phyloP scores from a whole-genome alignment of 1,284 basidiomycete genomes.

The Naganishia sp. region DNA sequence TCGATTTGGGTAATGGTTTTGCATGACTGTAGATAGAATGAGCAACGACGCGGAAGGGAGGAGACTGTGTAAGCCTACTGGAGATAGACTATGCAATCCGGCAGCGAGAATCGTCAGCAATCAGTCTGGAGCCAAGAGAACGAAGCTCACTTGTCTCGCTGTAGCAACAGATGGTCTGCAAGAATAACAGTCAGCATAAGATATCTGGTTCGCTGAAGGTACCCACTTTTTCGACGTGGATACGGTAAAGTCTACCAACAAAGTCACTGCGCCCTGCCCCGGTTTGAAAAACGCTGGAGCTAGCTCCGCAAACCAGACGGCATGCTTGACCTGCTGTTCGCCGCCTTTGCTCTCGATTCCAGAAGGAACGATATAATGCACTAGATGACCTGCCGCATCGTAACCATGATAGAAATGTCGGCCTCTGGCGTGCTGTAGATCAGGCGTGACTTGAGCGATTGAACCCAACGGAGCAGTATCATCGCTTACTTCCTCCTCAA shows the following conservation, averaged over 20 bases:
- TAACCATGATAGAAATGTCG: conserved; percentile 29
- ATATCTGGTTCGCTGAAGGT: too few species aligned
- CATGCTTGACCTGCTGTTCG: conserved; percentile 30
- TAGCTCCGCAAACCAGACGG: conserved; percentile 31
- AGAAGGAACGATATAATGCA: conserved; percentile 26
- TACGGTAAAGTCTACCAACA: conserved; percentile 25
- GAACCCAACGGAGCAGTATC: too few species aligned
- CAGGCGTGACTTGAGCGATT: not conserved
- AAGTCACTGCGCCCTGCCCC: conserved; percentile 15
- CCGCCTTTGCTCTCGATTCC: conserved; percentile 18
- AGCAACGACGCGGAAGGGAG: not conserved
- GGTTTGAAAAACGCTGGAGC: conserved; percentile 18
- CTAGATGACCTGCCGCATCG: conserved; percentile 13
- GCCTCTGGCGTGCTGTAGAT: conserved; percentile 14
- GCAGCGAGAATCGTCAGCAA: not conserved
- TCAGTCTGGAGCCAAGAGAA: not conserved
- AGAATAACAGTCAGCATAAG: not conserved
- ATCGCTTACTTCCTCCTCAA: conserved; percentile 24
- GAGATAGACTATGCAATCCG: too few species aligned
- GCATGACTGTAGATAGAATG: conserved; percentile 22
- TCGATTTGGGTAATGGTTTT: conserved; percentile 31
- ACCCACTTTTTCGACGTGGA: conserved; percentile 14
- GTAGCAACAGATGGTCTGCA: conserved; percentile 15
- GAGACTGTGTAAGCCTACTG: not conserved
- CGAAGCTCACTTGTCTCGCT: conserved; percentile 10